These are phyloP conservation scores for Crithidia mellificae DNA, from an alignment of 208 protist genomes.

Conservation along the genomic window DNA sequence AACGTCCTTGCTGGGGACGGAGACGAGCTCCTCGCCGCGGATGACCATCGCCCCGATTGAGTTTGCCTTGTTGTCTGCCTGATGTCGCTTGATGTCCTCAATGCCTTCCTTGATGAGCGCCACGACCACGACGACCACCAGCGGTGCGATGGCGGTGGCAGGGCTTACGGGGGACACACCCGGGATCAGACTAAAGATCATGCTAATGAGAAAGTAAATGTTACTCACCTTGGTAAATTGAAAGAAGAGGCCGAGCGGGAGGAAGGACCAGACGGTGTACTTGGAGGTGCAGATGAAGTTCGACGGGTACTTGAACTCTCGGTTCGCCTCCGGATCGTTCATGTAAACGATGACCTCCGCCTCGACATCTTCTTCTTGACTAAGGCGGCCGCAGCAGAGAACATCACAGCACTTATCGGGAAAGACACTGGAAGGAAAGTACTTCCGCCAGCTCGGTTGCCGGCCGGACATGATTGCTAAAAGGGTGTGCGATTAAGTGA, in stretches of 20 bases:
- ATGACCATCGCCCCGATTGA: constrained; percentile 61
- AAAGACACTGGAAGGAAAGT: constrained; percentile 33
- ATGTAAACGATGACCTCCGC: constrained; percentile 81
- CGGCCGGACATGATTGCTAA: constrained; percentile 28
- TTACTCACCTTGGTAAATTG: constrained; percentile 94
- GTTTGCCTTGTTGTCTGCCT: constrained; percentile 81
- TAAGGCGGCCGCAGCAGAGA: constrained; percentile 41
- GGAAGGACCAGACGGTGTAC: constrained; percentile 91
- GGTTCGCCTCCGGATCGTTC: constrained; percentile 74
- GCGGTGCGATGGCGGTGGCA: constrained; percentile 84
- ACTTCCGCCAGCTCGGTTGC: constrained; percentile 27
- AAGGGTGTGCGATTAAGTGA: neutral
- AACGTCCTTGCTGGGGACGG: constrained; percentile 66
- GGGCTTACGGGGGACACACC: constrained; percentile 90
- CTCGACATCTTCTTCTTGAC: constrained; percentile 40
- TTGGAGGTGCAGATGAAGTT: constrained; percentile 94
- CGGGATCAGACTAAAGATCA: constrained; percentile 91
- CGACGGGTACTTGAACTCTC: constrained; percentile 58
- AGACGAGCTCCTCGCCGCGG: constrained; percentile 45
- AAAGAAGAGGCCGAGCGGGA: constrained; percentile 92
- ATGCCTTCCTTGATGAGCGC: constrained; percentile 90
- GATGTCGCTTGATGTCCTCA: constrained; percentile 87
- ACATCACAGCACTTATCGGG: constrained; percentile 43
- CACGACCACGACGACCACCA: constrained; percentile 90
- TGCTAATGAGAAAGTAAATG: constrained; percentile 95